A percentile compares a stretch with the other conserved stretches of the same genome.
phyloP scores from a whole-genome alignment of 192 early-diverging fungal genomes.

The Gigaspora rosea region DNA sequence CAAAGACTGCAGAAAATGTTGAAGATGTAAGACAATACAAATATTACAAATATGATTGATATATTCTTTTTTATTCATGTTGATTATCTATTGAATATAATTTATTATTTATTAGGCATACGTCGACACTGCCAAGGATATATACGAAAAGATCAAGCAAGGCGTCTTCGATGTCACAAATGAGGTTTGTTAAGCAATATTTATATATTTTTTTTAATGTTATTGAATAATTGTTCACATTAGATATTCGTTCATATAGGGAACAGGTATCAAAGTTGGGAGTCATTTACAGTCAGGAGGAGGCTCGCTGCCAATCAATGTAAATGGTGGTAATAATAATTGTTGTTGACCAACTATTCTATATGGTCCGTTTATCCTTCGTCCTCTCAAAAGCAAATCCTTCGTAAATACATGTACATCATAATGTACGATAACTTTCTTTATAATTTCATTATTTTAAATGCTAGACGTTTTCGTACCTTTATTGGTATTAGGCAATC shows the following conservation, averaged over 20 bases:
- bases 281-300: background rate
- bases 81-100: background rate
- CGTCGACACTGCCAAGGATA: slow-evolving; percentile 77
- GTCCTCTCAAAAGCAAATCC: no score
- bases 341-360: slow-evolving; percentile 18
- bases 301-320: slow-evolving; percentile 17
- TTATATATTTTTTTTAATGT: no score
- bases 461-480: no score
- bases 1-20: slow-evolving; percentile 87
- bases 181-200: slow-evolving; percentile 44
- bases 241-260: no score
- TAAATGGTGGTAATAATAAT: background rate
- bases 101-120: slow-evolving; percentile 55
- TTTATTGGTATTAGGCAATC: no score
- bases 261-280: slow-evolving; percentile 23
- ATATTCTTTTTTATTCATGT: background rate
- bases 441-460: no score
- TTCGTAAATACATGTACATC: no score
- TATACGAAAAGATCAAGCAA: slow-evolving; percentile 78
- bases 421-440: no score
- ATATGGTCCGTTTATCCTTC: background rate
- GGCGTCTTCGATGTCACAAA: slow-evolving; percentile 74
- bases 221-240: no score
- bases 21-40: slow-evolving; percentile 51
- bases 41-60: background rate